Evolutionary conservation across 2,329 filamentous ascomycete genomes (phyloP), one percentile per base, ranked within the genome.

Genomic region (Xylaria sp.): DNA sequence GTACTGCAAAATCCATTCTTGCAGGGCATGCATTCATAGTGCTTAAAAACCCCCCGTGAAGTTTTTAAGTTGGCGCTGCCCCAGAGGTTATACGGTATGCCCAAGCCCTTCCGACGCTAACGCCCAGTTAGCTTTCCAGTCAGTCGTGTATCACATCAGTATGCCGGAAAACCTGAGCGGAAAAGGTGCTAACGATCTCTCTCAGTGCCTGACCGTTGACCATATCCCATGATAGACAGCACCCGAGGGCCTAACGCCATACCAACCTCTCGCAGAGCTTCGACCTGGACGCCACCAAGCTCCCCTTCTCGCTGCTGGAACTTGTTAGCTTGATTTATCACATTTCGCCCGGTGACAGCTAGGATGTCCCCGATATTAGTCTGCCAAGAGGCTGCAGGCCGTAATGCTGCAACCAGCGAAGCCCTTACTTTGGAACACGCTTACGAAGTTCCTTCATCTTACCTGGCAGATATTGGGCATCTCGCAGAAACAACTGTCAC

Each of bases 1-100:
- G 68, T 90, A 89, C 76, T 92, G 89, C 85, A 88, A 89, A 77
- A 79, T 90, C 57, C 88, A 90, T 78, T 84, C 86, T 33, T 91
- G 89, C 77, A 82, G 87, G 59, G 79, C 82, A 29, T 91, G 89
- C 76, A 83, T 84, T 53, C 81, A 86, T 67, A 81, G 76, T 65
- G 79, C 78, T 72, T 83, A 73, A 61, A 51, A 54, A 25, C 25
- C 20, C 17, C 10, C 47, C 22, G n/a, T 50, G 50, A 57, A 57
- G 15, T 38, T 38, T n/a, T 36, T 27, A 25, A 31, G 36, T 36
- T 55, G 25, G 49, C n/a, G 25, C 22, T 57, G 36, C 27, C 45
- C 31, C 50, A 15, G 31, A 11, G 20, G 22, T 38, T n/a, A 25
- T 53, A 50, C 13, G 62, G 68, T 70, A 22, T 55, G 62, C 53